phyloP scores from a whole-genome alignment of 768 basidiomycete species.

The Auricularia heimuer region DNA sequence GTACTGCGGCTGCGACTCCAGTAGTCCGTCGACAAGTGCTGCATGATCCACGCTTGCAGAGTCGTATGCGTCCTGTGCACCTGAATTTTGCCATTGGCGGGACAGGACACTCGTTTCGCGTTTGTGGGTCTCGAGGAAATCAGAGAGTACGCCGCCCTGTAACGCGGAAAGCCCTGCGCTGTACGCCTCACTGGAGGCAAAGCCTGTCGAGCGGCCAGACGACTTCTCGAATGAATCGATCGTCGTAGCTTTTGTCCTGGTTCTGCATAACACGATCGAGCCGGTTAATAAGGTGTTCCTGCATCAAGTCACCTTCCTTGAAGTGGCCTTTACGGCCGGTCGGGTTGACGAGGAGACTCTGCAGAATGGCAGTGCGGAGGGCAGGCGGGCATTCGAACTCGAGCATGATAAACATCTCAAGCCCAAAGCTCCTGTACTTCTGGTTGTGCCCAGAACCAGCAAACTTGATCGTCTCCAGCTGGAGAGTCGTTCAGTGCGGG shows the following conservation, averaged over 20 bases:
- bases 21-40: too few relatives aligned
- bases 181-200: not conserved
- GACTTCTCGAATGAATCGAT: not conserved
- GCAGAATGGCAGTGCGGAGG: slow-evolving; percentile 16
- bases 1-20: too few relatives aligned
- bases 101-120: too few relatives aligned
- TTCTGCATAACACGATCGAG: not conserved
- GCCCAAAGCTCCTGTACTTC: slow-evolving; percentile 24
- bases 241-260: not conserved
- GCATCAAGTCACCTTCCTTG: slow-evolving; percentile 23
- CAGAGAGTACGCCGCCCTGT: not conserved
- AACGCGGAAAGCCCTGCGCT: not conserved
- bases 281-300: slow-evolving; percentile 19
- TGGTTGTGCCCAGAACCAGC: slow-evolving; percentile 21
- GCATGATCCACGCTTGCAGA: too few relatives aligned
- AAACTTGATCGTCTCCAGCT: slow-evolving; percentile 19
- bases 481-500: not conserved
- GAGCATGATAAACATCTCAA: slow-evolving; percentile 22
- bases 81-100: too few relatives aligned
- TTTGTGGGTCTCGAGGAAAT: not conserved
- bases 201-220: not conserved
- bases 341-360: slow-evolving; percentile 24
- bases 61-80: too few relatives aligned
- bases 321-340: slow-evolving; percentile 15
- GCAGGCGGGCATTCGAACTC: slow-evolving; percentile 22